Evolutionary conservation across 1,139 yeast species (phyloP).

Genomic region (Nematodospora anomalae): DNA sequence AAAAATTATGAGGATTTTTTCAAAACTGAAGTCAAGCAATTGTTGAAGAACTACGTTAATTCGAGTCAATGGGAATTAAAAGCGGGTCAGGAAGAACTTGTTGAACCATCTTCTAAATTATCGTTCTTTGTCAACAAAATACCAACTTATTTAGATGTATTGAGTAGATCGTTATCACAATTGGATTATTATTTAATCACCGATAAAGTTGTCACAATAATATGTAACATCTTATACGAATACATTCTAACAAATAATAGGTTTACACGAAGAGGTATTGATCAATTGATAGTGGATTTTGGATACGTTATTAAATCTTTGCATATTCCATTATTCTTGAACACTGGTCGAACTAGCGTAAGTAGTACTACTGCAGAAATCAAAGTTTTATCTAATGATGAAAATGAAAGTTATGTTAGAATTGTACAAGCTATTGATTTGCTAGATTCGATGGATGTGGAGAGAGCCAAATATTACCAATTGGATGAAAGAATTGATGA

Average conservation of each 20-base stretch:
- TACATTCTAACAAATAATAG: constrained; percentile 63
- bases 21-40: constrained; percentile 47
- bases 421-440: constrained; percentile 42
- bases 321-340: constrained; percentile 22
- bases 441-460: constrained; percentile 29
- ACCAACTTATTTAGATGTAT: constrained; percentile 36
- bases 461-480: constrained; percentile 10
- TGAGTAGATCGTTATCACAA: constrained; percentile 29
- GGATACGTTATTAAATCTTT: constrained; percentile 43
- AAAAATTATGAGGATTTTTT: constrained; percentile 46
- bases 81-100: constrained; percentile 12
- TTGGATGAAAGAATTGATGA: constrained; percentile 8
- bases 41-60: constrained; percentile 55
- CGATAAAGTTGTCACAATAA: constrained; percentile 42
- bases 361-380: neutral
- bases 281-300: constrained; percentile 58
- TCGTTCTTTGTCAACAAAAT: constrained; percentile 32
- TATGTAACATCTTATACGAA: constrained; percentile 54
- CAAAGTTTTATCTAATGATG: constrained; percentile 23
- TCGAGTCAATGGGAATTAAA: constrained; percentile 36
- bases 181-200: constrained; percentile 31
- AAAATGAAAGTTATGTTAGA: constrained; percentile 29
- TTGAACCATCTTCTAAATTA: constrained; percentile 36
- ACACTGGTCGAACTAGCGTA: constrained; percentile 4
- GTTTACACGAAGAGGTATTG: constrained; percentile 57